phyloP scores from a whole-genome alignment of 805 yeast species.

The Millerago galiae region DNA sequence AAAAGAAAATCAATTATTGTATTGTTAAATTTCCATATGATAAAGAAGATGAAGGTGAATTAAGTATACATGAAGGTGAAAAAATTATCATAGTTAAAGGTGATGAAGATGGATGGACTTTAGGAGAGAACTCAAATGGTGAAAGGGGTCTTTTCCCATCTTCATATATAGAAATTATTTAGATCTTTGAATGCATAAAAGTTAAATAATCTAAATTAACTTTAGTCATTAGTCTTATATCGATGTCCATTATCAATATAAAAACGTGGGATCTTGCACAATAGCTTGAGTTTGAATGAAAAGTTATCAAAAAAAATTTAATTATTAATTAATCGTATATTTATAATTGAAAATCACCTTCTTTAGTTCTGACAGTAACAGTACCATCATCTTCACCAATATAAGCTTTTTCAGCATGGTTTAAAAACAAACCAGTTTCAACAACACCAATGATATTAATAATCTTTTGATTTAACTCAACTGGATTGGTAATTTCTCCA shows the following conservation, averaged over 20 bases:
- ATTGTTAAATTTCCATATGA: slow-evolving; percentile 20
- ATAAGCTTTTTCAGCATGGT: slow-evolving; percentile 68
- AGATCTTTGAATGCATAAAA: too few relatives aligned
- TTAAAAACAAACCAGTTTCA: slow-evolving; percentile 86
- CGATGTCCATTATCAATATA: too few relatives aligned
- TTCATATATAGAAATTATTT: slow-evolving; percentile 38
- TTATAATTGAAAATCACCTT: slow-evolving; percentile 16
- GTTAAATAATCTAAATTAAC: too few relatives aligned
- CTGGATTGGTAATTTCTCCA: slow-evolving; percentile 57
- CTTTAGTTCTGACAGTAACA: slow-evolving; percentile 30
- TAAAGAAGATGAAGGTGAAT: slow-evolving; percentile 64
- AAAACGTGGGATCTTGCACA: too few relatives aligned
- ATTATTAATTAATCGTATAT: not conserved
- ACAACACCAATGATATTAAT: slow-evolving; percentile 87
- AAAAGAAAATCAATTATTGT: slow-evolving; percentile 14
- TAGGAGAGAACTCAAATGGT: slow-evolving; percentile 67
- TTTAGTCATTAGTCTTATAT: too few relatives aligned
- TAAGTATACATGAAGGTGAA: slow-evolving; percentile 69
- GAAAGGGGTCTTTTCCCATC: slow-evolving; percentile 71
- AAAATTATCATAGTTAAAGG: slow-evolving; percentile 58
- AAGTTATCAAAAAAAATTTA: too few relatives aligned
- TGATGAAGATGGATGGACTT: slow-evolving; percentile 93
- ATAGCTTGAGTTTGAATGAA: too few relatives aligned
- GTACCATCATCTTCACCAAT: slow-evolving; percentile 83
- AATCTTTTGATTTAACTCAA: slow-evolving; percentile 53